phyloP scores from a whole-genome alignment of 805 yeast species.

The Suhomyces emberorum region DNA sequence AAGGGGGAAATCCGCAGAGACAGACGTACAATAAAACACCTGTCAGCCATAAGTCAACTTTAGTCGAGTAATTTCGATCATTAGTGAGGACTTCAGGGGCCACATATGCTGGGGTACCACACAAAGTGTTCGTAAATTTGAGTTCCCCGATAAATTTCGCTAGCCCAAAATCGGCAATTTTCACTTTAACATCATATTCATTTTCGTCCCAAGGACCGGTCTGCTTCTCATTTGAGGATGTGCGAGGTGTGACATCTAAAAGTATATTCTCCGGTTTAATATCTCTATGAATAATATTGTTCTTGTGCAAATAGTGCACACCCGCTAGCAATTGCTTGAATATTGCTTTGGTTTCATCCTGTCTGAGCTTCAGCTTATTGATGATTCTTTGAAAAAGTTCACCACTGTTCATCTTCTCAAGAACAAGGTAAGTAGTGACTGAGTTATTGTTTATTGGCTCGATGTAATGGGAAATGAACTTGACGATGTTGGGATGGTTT shows the following conservation, averaged over 20 bases:
- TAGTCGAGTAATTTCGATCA: slow-evolving; percentile 58
- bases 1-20: slow-evolving; percentile 82
- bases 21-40: slow-evolving; percentile 78
- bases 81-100: slow-evolving; percentile 73
- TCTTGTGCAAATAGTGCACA: slow-evolving; percentile 35
- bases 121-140: slow-evolving; percentile 70
- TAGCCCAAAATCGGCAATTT: slow-evolving; percentile 81
- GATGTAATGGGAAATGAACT: slow-evolving; percentile 55
- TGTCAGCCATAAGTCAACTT: slow-evolving; percentile 79
- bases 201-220: slow-evolving; percentile 58
- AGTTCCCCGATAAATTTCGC: slow-evolving; percentile 68
- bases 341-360: slow-evolving; percentile 59
- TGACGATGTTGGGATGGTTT: slow-evolving; percentile 69
- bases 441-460: slow-evolving; percentile 51
- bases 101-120: slow-evolving; percentile 87
- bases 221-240: slow-evolving; percentile 20
- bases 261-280: slow-evolving; percentile 45
- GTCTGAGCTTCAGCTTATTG: slow-evolving; percentile 56
- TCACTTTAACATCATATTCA: slow-evolving; percentile 62
- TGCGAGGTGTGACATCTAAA: slow-evolving; percentile 49
- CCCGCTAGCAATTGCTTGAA: slow-evolving; percentile 47
- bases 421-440: slow-evolving; percentile 56
- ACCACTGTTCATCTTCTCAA: slow-evolving; percentile 73
- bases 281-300: slow-evolving; percentile 43
- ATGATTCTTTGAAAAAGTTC: slow-evolving; percentile 73